Evolutionary conservation across 441 rosid species (phyloP), one percentile per base, ranked within the genome.

Genomic region (Mallotus japonicus): DNA sequence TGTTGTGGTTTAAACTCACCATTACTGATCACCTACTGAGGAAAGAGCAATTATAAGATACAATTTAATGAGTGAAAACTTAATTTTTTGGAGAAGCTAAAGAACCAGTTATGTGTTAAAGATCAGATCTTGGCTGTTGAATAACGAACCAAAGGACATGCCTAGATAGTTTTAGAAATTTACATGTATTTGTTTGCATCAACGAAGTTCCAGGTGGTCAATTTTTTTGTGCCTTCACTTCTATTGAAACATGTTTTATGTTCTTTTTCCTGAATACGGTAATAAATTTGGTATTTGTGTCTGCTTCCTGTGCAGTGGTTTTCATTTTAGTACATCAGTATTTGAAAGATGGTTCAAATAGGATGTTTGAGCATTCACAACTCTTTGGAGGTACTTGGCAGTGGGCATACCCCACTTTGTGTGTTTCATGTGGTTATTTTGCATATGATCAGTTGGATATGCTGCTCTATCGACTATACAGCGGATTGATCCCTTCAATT

Each of bases 361-460:
- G 69, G 70, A 88, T 88, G 92, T 88, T 94, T 57, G 91, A 94
- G 78, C 99, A 94, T 75, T 79, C 87, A 0, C 83, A 83, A 67
- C 85, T 94, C 73, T 83, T 90, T 69, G 87, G 82, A 72, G 81
- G 82, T 81, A 75, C 86, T 20, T 92, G 99, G 99, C 84, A 82
- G 19, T 88, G 91, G 96, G 95, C 97, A 22, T 88, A 89, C 56
- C 88, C 85, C 28, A 90, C 92, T 76, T 72, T 94, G 75, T 90
- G 99, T 82, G 86, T 92, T 77, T 94, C 97, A 11, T 90, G 95
- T 62, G 97, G 99, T 60, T 94, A 94, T 83, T 94, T 94, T 69
- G 97, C 97, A 0, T 94, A 94, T 84, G 99, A 94, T 83, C 97
- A 92, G 71, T 87, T 86, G 89, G 99, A 94, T 82, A 90, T 94